These are phyloP conservation scores for Penicillium sp. DNA, from an alignment of 2,329 filamentous ascomycete genomes.

Conservation along the genomic window DNA sequence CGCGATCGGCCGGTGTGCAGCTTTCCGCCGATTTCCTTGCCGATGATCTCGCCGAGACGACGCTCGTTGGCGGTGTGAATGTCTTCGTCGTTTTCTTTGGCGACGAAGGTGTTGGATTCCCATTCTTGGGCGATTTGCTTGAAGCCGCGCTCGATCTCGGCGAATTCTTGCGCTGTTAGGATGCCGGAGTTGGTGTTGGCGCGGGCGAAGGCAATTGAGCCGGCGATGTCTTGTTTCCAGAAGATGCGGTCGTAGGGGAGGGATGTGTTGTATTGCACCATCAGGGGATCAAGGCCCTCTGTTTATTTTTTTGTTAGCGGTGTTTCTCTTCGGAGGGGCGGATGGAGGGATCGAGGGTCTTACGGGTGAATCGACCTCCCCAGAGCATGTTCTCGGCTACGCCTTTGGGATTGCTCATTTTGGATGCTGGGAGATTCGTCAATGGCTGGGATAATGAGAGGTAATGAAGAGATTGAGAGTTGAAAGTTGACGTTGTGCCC, in stretches of 20 bases:
- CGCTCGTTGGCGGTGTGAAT: constrained; percentile 71
- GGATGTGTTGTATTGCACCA: constrained; percentile 79
- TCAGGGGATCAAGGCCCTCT: constrained; percentile 80
- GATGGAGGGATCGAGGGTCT: constrained; percentile 16
- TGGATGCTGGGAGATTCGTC: constrained; percentile 16
- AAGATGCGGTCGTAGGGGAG: constrained; percentile 75
- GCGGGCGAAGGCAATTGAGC: constrained; percentile 74
- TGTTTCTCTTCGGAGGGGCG: constrained; percentile 6
- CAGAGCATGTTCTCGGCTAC: constrained; percentile 54
- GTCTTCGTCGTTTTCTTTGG: constrained; percentile 49
- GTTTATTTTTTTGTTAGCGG: constrained; percentile 21
- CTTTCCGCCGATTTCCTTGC: constrained; percentile 80
- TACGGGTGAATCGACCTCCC: constrained; percentile 60
- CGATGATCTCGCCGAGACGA: constrained; percentile 76
- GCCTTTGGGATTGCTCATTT: constrained; percentile 37
- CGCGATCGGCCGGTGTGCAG: constrained; percentile 82
- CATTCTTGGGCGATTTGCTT: constrained; percentile 50
- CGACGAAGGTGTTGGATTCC: constrained; percentile 38
- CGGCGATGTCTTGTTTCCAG: constrained; percentile 75
- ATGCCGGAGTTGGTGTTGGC: constrained; percentile 74
- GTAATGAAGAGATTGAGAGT: constrained; percentile 6
- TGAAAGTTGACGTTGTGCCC: constrained; percentile 4
- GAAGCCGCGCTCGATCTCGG: constrained; percentile 69
- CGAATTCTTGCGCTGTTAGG: constrained; percentile 68
- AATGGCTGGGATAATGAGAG: constrained; percentile 8